Evolutionary conservation across 176 grass and related monocot genomes (phyloP).

Genomic region (Rhynchospora pubera): DNA sequence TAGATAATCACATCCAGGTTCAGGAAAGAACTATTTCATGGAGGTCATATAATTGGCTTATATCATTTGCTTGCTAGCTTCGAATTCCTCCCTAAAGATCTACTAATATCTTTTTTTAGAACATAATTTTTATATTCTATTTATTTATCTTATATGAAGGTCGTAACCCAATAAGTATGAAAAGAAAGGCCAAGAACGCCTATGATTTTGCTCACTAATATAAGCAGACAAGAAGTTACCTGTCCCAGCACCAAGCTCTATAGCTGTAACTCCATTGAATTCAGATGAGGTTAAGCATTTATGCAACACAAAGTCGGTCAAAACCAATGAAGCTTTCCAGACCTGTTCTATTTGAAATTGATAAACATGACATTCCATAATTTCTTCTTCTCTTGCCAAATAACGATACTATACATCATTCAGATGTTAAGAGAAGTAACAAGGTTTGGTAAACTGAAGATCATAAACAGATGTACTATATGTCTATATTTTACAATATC

Average conservation of each 20-base stretch:
- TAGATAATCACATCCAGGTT: neutral
- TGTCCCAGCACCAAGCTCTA: slow-evolving; percentile 86
- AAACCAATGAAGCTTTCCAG: slow-evolving; percentile 63
- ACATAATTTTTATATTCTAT: neutral
- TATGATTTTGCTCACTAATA: neutral
- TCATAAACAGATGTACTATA: neutral
- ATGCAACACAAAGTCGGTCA: slow-evolving; percentile 64
- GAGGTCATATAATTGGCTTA: neutral
- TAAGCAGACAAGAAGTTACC: slow-evolving; percentile 28
- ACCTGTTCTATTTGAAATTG: slow-evolving; percentile 36
- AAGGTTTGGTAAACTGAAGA: neutral
- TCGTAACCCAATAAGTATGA: neutral
- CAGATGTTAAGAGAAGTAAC: neutral
- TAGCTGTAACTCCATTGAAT: slow-evolving; percentile 48
- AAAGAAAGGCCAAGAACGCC: neutral
- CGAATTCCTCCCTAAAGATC: neutral
- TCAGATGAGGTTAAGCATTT: slow-evolving; percentile 51
- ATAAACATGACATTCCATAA: neutral
- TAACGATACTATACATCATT: neutral
- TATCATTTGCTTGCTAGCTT: neutral
- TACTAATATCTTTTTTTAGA: neutral
- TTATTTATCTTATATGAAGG: neutral
- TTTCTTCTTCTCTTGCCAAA: neutral
- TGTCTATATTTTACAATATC: neutral
- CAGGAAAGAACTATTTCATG: neutral